Conservation (phyloP, 805 yeast genomes). For the Saitoella complicata region DNA sequence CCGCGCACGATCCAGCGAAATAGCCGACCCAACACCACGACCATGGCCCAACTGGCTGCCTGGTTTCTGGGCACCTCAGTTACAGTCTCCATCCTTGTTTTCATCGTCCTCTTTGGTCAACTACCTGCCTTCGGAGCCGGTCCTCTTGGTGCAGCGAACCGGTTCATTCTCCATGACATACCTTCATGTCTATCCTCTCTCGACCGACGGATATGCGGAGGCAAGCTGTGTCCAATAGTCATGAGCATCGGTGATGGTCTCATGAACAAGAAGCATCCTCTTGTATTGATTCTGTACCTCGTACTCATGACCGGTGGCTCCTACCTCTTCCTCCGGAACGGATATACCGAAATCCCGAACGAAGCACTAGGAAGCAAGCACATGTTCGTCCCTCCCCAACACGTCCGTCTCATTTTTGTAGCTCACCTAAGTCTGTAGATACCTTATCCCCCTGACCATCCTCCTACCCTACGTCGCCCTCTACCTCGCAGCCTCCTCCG, state of each 20-base stretch:
- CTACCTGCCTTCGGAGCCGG: conserved; percentile 19
- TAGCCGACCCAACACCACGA: too few species aligned
- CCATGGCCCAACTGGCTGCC: too few species aligned
- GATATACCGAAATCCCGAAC: neutral
- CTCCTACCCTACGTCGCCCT: conserved; percentile 15
- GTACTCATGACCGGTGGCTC: conserved; percentile 9
- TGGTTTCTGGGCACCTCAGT: too few species aligned
- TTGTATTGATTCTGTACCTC: conserved; percentile 13
- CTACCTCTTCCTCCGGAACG: conserved; percentile 10
- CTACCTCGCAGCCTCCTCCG: conserved; percentile 19
- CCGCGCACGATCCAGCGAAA: too few species aligned
- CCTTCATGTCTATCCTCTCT: conserved; percentile 8
- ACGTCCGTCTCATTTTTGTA: neutral
- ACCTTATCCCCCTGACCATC: conserved; percentile 12
- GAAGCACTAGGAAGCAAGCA: neutral
- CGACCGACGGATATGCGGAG: conserved; percentile 11
- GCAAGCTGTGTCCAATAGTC: conserved; percentile 5
- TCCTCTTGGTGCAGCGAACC: conserved; percentile 12
- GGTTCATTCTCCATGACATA: conserved; percentile 9
- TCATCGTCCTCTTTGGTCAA: conserved; percentile 22
- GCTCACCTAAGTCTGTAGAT: conserved; percentile 4
- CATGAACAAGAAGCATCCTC: conserved; percentile 12
- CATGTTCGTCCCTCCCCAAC: too few species aligned
- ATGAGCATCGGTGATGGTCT: conserved; percentile 5
- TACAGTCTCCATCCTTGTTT: conserved; percentile 9